Percentiles rank a stretch among this genome's conserved stretches.
These are phyloP conservation scores for Haplographium delicatum DNA, from an alignment of 495 filamentous ascomycete genomes.

Conservation along the genomic window DNA sequence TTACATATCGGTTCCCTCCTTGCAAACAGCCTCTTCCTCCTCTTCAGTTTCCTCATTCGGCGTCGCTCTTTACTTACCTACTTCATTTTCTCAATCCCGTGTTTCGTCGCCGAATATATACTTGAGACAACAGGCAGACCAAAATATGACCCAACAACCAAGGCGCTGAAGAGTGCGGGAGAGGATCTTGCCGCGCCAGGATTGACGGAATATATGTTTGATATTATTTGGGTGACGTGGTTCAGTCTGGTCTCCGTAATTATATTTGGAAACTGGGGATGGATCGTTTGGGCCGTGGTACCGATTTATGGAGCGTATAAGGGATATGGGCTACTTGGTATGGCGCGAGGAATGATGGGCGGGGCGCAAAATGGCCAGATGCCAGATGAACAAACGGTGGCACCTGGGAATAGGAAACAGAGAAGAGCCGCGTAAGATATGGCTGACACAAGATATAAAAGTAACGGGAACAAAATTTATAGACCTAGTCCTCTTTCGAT, in stretches of 20 bases:
- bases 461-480: too few relatives aligned
- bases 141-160: slow-evolving; percentile 53
- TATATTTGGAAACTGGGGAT: slow-evolving; percentile 68
- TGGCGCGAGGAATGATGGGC: slow-evolving; percentile 61
- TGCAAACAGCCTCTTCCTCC: slow-evolving; percentile 68
- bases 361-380: slow-evolving; percentile 28
- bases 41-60: slow-evolving; percentile 57
- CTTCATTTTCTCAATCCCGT: slow-evolving; percentile 64
- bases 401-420: slow-evolving; percentile 46
- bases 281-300: slow-evolving; percentile 69
- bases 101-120: slow-evolving; percentile 71
- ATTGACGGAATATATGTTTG: slow-evolving; percentile 96
- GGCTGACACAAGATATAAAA: too few relatives aligned
- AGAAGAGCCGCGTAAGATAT: slow-evolving; percentile 24
- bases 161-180: slow-evolving; percentile 66
- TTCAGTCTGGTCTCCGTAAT: slow-evolving; percentile 58
- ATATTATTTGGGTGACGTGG: slow-evolving; percentile 91
- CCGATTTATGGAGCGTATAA: slow-evolving; percentile 65
- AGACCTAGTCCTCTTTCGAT: too few relatives aligned
- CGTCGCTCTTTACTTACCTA: slow-evolving; percentile 67
- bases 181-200: slow-evolving; percentile 87
- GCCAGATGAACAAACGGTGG: slow-evolving; percentile 29
- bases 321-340: slow-evolving; percentile 60
- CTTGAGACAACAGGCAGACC: slow-evolving; percentile 82
- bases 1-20: slow-evolving; percentile 68